Evolutionary conservation across 176 grass and related monocot genomes (phyloP), one percentile per base, ranked within the genome.

Genomic region (Cocos nucifera): DNA sequence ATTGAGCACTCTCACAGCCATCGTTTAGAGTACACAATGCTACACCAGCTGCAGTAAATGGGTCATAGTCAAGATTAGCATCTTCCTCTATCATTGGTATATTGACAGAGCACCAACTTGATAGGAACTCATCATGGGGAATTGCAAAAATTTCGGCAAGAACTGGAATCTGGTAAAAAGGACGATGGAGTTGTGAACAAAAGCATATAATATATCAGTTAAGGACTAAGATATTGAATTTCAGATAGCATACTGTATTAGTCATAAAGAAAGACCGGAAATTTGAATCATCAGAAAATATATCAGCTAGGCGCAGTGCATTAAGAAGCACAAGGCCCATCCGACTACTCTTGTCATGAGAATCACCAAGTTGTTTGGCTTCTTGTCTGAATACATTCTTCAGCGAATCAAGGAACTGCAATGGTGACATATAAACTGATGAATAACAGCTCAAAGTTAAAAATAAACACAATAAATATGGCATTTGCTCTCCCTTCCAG

Each of bases 241-340:
- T 17, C 17, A 61, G 58, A 44, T 12, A 44, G 35, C 35, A 44
- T 88, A 97, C 84, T 54, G 81, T 91, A 68, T 67, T 82, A 58
- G 76, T 83, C 85, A 97, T 88, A 79, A 97, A 85, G 49, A 82
- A 88, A 51, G 82, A 91, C 66, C 92, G 80, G 26, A 97, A 91
- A 63, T 97, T 97, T 71, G 92, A 91, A 75, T 97, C 92, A 63
- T 88, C 92, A 64, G 87, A 97, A 77, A 97, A 97, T 52, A 97
- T 89, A 61, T 97, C 92, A 77, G 87, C 87, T 54, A 97, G 70
- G 51, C 69, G 87, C 73, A 97, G 62, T 17, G 87, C 86, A 69
- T 78, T 97, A 66, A 91, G 90, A 69, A 85, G 87, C 66, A 97
- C 65, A 58, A 86, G 75, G 49, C 92, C 92, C 84, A 78, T 83